Base-by-base conservation (phyloP, 257 asterid genomes). In the Primulina tabacum region DNA sequence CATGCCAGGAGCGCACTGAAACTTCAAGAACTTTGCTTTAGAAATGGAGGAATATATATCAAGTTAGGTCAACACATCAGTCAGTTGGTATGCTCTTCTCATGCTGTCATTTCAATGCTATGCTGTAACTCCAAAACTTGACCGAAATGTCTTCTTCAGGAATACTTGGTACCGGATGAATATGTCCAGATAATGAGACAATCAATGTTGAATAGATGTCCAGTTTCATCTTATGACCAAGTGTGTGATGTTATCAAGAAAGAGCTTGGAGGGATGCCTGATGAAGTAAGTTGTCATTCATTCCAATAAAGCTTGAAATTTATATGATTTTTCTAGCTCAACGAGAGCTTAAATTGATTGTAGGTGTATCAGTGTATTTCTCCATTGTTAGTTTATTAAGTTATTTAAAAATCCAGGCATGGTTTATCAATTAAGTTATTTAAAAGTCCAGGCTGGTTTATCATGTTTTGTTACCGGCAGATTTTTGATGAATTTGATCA, bases 31-130 rank as follows among this genome's bases (percentile, higher is more conserved):
- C 97, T 94, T 77, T 94, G 97, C 85, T 94, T 89, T 73, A 88
- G 8, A 77, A 94, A 94, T 79, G 99, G 97, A 38, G 99, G 99
- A 70, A 88, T 94, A 73, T 94, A 94, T 79, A 94, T 94, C 82
- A 94, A 94, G 85, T 90, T 94, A 65, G 97, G 97, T 72, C 97
- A 94, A 77, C 97, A 91, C 81, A 73, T 94, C 75, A 81, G 96
- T 81, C 97, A 94, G 84, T 89, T 94, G 96, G 97, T 93, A 82
- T 81, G 92, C 76, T 70, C 57, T 77, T 73, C 26, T 76, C 76
- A 52, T 55, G 60, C 61, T 68, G 64, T 67, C 30, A 35, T 69
- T 28, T 34, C 30, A 28, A 29, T 71, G 63, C 56, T 62, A 69
- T n/a, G 64, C 65, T 66, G 43, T 57, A 62, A 68, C 53, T 32